Evolutionary conservation across 306 rosid genomes (phyloP), one percentile per base, ranked within the genome.

Genomic region (Gillenia trifoliata): DNA sequence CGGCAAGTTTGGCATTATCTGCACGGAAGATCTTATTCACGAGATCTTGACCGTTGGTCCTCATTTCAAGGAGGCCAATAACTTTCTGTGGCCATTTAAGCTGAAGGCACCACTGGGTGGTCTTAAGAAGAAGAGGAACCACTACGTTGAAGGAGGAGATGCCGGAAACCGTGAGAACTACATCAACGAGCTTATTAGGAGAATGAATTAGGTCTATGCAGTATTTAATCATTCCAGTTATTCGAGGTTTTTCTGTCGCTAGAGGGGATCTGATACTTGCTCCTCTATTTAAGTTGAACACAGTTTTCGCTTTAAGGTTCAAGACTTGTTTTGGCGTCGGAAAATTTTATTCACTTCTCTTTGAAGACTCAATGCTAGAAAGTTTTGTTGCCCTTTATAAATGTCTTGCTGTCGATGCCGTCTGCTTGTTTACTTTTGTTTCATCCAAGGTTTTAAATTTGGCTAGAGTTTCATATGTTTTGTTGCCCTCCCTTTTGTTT

Each of bases 91-190:
- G 97, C 97, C 98, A 43, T 91, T 93, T 64, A 90, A 93, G 89
- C 95, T 93, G 22, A 93, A 87, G 90, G 98, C 98, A 6, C 98
- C 98, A 8, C 64, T 91, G 89, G 93, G 98, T 47, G 98, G 98
- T 23, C 79, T 93, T 34, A 82, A 93, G 83, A 93, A 93, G 83
- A 93, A 93, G 90, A 83, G 98, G 72, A 93, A 93, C 86, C 97
- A 93, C 73, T 93, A 93, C 47, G 98, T 93, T 13, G 98, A 89
- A 66, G 98, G 98, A 3, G 98, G 97, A 59, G 98, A 93, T 81
- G 98, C 98, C 0, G 98, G 98, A 10, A 93, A 89, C 83, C 83
- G 96, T 11, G 98, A 93, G 85, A 91, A 91, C 54, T 93, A 55
- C 73, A 91, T 91, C 80, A 93, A 93, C 47, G 98, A 93, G 89